Evolutionary conservation across 768 basidiomycete genomes (phyloP), one percentile per base, ranked within the genome.

Genomic region (Tylopilus vinaceipallidus): DNA sequence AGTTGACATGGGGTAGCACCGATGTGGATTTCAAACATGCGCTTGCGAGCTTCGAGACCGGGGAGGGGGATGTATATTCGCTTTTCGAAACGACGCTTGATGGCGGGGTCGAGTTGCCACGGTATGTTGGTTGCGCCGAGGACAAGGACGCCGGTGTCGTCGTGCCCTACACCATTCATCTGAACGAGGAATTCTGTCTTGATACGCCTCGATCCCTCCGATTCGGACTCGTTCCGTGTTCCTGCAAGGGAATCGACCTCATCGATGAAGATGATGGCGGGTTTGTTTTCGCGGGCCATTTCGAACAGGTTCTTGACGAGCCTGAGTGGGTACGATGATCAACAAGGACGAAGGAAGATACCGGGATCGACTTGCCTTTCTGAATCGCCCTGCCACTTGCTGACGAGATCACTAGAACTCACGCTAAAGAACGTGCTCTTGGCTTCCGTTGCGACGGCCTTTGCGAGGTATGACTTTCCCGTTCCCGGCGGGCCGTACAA

Each of bases 331-430:
- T 23, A 50, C 45, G 39, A 33, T 36, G 14, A 24, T 47, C 30
- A 39, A 30, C 19, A 46, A 51, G n/a, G 24, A n/a, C n/a, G n/a
- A 14, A 24, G 7, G 37, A 4, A 0, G 2, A 6, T 16, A 20
- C 24, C 10, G n/a, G 26, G 16, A 22, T 39, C 19, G 22, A 68
- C 83, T 65, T 53, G 90, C 94, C 95, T 76, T 73, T 98, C 95
- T 4, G 92, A 95, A 70, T 99, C 97, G 50, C 97, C 97, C 74
- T 98, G 97, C 97, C 97, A 99, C 68, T 98, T 99, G 69, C 92
- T 95, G 47, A 98, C 97, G 47, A 99, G 76, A 64, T 98, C 97
- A 66, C 86, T 86, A 20, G 91, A 93, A 62, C 89, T 92, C 53
- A 99, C 93, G 56, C 88, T 91, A 74, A 95, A 98, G 78, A 99